Evolutionary conservation across 371 early-diverging fungal genomes (phyloP).

Genomic region (Circinella umbellata): DNA sequence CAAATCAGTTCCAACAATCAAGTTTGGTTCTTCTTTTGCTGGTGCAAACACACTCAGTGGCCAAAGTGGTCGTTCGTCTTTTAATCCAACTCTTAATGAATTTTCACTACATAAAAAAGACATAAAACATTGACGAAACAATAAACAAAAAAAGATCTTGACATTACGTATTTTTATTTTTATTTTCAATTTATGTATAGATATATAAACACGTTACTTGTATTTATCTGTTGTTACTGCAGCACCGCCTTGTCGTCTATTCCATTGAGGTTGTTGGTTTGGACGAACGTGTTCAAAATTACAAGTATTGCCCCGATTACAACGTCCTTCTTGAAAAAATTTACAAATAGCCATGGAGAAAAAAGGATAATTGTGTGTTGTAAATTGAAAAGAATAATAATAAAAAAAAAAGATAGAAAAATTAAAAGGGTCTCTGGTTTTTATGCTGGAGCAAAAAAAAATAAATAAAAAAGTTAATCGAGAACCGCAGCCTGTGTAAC

Average conservation of each 20-base stretch:
- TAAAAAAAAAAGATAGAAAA: neutral
- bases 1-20: slow-evolving; percentile 61
- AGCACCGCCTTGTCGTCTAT: slow-evolving; percentile 8
- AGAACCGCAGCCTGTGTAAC: no score
- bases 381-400: neutral
- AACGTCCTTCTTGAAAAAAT: slow-evolving; percentile 53
- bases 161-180: no score
- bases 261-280: slow-evolving; percentile 4
- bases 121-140: neutral
- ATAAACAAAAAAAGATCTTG: neutral
- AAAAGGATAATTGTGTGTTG: no score
- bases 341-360: slow-evolving; percentile 43
- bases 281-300: slow-evolving; percentile 43
- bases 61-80: slow-evolving; percentile 54
- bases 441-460: no score
- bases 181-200: no score
- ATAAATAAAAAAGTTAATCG: no score
- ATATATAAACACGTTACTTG: slow-evolving; percentile 29
- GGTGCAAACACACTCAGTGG: slow-evolving; percentile 62
- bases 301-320: slow-evolving; percentile 52
- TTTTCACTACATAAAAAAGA: slow-evolving; percentile 30
- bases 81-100: slow-evolving; percentile 47
- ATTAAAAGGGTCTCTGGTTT: no score
- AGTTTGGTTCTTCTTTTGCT: slow-evolving; percentile 68
- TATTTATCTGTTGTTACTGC: slow-evolving; percentile 28